Base-by-base conservation (phyloP, 2,329 filamentous ascomycete genomes). In the Diaporthe citriasiana region DNA sequence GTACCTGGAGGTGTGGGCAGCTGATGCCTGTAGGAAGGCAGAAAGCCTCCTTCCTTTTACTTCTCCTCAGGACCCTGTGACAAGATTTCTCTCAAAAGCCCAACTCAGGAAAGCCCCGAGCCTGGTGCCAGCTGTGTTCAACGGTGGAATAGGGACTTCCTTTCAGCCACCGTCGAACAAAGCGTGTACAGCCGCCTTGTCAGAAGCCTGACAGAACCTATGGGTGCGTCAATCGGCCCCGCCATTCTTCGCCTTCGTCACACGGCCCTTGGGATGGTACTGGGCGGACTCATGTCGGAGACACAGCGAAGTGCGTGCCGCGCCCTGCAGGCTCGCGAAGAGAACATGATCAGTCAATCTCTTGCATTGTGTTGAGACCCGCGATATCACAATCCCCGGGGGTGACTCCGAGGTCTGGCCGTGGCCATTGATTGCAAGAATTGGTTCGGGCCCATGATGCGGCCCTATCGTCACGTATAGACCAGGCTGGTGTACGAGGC, bases 381-480 rank as follows among this genome's bases (percentile, higher is more conserved):
- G 8, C 63, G 40, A 68, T 22, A 53, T 40, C 63, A 68, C 63
- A 38, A 68, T 27, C 63, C 12, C 47, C 33, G 47, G n/a, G 13
- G 12, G 63, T 40, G 38, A n/a, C 45, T 53, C 47, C 63, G 33
- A 68, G 47, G 63, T 68, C 63, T 68, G 17, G 63, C 47, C 45
- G 63, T 19, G 33, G 63, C 63, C 42, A 38, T 51, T n/a, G 45
- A 22, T 50, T 47, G 47, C 47, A 47, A 68, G 33, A 40, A 19
- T 33, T 38, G 42, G 15, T 27, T 25, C 4, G 63, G 45, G 30
- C 63, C 45, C 22, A 22, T 27, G 63, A 45, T 50, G 45, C 63
- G 30, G 9, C 30, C 63, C 7, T 38, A 53, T 53, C 22, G 47
- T 53, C 63, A 40, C 30, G 12, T 53, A 68, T 22, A 40, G 33